phyloP scores from a whole-genome alignment of 75 land plant species.

The Pseudotsuga menziesii region DNA sequence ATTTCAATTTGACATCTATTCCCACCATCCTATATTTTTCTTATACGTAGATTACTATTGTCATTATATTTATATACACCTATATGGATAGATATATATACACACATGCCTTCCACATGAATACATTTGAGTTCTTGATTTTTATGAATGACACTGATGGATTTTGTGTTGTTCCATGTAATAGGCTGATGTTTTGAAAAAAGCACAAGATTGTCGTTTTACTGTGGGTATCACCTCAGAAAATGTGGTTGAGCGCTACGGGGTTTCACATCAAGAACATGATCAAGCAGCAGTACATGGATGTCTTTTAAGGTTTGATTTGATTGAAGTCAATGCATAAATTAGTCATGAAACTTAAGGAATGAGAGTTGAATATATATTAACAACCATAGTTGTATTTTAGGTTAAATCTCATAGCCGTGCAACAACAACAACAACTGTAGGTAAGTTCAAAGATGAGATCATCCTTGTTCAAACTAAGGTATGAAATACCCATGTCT shows the following conservation, averaged over 20 bases:
- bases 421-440: constrained; percentile 88
- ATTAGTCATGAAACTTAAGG: not conserved
- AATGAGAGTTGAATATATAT: not conserved
- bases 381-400: not conserved
- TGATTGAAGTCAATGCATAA: not conserved
- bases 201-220: constrained; percentile 90
- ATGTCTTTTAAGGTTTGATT: constrained; percentile 2
- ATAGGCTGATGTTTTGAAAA: constrained; percentile 51
- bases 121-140: not conserved
- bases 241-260: constrained; percentile 88
- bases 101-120: not conserved
- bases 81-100: too few species aligned
- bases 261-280: constrained; percentile 74
- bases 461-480: constrained; percentile 87
- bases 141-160: not conserved
- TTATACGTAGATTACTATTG: not conserved
- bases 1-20: not conserved
- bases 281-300: constrained; percentile 86
- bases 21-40: not conserved
- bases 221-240: constrained; percentile 99
- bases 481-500: constrained; percentile 18
- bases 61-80: too few species aligned
- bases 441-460: constrained; percentile 95
- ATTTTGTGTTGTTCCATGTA: not conserved
- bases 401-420: constrained; percentile 75